Percentiles rank a stretch among this genome's conserved stretches.
Conservation (phyloP, 2,329 filamentous ascomycete genomes). For the Paradendryphiella salina region DNA sequence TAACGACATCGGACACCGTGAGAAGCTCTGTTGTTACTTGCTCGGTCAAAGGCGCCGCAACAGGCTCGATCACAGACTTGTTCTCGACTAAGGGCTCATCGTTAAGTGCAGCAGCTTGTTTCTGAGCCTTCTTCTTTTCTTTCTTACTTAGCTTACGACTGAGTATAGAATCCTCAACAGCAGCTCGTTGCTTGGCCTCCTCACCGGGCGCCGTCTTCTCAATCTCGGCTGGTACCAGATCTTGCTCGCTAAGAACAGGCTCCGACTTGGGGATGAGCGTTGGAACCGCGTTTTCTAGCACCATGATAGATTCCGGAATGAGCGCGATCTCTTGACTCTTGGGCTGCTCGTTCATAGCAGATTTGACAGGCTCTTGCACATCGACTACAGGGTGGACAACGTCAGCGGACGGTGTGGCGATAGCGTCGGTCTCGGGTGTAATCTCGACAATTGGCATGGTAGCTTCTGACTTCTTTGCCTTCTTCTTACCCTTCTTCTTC, state of each 20-base stretch:
- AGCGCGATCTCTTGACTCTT: slow-evolving; percentile 6
- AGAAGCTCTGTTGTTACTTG: background rate
- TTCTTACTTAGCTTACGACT: slow-evolving; percentile 42
- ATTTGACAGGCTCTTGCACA: background rate
- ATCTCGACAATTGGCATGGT: slow-evolving; percentile 17
- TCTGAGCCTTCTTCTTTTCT: slow-evolving; percentile 39
- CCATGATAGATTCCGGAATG: background rate
- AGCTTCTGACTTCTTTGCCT: slow-evolving; percentile 28
- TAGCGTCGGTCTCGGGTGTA: slow-evolving; percentile 2
- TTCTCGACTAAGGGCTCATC: slow-evolving; percentile 13
- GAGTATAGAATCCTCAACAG: slow-evolving; percentile 22
- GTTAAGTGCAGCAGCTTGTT: slow-evolving; percentile 20
- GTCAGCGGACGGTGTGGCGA: background rate
- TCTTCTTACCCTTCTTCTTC: slow-evolving; percentile 35
- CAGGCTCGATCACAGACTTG: background rate
- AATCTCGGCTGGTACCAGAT: background rate
- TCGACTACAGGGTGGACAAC: background rate
- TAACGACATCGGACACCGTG: background rate
- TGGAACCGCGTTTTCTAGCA: slow-evolving; percentile 2
- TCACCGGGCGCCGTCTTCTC: slow-evolving; percentile 1
- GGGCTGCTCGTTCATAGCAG: background rate
- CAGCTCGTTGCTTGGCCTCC: slow-evolving; percentile 3
- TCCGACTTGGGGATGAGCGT: slow-evolving; percentile 5
- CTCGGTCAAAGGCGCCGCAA: background rate
- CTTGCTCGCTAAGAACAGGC: slow-evolving; percentile 2